phyloP scores from a whole-genome alignment of 345 rosid species.

The Moringa oleifera region DNA sequence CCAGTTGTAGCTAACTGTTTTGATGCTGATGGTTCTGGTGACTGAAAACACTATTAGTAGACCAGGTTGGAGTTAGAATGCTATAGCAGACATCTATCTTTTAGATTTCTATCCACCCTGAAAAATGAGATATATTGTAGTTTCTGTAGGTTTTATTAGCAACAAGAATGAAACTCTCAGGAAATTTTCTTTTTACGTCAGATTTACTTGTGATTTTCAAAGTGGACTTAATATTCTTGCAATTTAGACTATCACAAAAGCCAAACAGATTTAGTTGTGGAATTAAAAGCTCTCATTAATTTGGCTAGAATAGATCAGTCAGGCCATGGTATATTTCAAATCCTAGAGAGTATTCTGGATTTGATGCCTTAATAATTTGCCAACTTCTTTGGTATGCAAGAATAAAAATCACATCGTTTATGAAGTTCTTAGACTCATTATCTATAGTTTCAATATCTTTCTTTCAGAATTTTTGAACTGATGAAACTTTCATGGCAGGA shows the following conservation, averaged over 20 bases:
- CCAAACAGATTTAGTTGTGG: neutral
- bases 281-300: neutral
- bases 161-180: too few species aligned
- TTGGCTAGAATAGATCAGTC: neutral
- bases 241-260: constrained; percentile 3
- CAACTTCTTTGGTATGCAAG: neutral
- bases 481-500: constrained; percentile 50
- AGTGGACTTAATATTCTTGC: neutral
- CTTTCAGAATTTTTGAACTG: constrained; percentile 16
- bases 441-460: too few species aligned
- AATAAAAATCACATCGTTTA: neutral
- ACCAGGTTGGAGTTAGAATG: too few species aligned
- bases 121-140: too few species aligned
- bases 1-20: neutral
- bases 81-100: too few species aligned
- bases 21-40: too few species aligned
- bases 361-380: constrained; percentile 4
- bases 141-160: too few species aligned
- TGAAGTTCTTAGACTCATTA: too few species aligned
- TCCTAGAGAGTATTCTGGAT: neutral
- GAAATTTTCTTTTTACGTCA: too few species aligned
- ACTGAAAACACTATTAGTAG: too few species aligned
- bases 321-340: neutral
- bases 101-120: too few species aligned
- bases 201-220: neutral